Conservation (phyloP, 2,329 filamentous ascomycete genomes). For the Alternaria sp. region DNA sequence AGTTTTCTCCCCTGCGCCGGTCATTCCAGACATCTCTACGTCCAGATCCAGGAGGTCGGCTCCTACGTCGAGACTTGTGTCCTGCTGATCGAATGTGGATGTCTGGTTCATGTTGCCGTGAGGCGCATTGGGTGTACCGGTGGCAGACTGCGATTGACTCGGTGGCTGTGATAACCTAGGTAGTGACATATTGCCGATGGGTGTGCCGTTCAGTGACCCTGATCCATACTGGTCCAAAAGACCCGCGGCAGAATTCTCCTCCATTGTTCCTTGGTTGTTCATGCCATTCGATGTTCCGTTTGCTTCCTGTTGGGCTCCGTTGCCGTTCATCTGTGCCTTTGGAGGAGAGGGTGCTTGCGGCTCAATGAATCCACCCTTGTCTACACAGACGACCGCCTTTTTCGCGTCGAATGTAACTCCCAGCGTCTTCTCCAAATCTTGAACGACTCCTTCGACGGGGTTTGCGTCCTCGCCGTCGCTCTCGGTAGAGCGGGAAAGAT, state of each 20-base stretch:
- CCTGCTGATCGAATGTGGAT: constrained; percentile 38
- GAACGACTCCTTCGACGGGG: constrained; percentile 76
- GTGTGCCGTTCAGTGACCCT: constrained; percentile 68
- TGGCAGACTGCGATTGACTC: constrained; percentile 66
- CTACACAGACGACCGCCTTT: constrained; percentile 73
- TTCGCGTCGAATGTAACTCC: constrained; percentile 72
- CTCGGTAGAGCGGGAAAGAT: constrained; percentile 61
- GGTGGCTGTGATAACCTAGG: constrained; percentile 63
- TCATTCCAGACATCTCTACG: constrained; percentile 67
- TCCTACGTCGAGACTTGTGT: constrained; percentile 36
- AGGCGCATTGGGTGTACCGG: constrained; percentile 62
- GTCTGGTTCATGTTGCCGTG: constrained; percentile 30
- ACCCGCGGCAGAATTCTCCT: constrained; percentile 62
- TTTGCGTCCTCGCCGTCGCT: constrained; percentile 39
- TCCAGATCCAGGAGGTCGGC: constrained; percentile 54
- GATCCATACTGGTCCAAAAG: constrained; percentile 75
- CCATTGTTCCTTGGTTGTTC: constrained; percentile 41
- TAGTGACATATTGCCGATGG: constrained; percentile 67
- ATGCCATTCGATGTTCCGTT: constrained; percentile 48
- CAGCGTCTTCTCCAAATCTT: constrained; percentile 76
- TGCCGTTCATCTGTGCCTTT: constrained; percentile 43
- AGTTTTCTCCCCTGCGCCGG: constrained; percentile 47
- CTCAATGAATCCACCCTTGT: constrained; percentile 77
- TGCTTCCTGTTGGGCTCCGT: constrained; percentile 34
- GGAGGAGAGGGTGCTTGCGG: constrained; percentile 56